Conservation (phyloP, 2,329 filamentous ascomycete genomes). For the Monosporascus sp. region DNA sequence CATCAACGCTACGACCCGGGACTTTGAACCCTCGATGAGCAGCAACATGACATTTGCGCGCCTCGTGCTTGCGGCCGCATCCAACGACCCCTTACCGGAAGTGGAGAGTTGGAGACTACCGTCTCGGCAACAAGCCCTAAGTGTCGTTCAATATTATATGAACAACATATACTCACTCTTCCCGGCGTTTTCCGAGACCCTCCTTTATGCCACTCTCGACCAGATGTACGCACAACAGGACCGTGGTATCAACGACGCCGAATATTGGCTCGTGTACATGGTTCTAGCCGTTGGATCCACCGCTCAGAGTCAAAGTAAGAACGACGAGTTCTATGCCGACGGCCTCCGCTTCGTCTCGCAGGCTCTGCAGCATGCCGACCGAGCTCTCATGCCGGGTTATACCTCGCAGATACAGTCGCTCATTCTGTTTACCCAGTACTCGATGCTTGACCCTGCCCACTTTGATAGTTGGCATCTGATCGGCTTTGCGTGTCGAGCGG, state of each 20-base stretch:
- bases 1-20: slow-evolving; percentile 88
- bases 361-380: slow-evolving; percentile 73
- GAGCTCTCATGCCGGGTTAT: slow-evolving; percentile 79
- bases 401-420: slow-evolving; percentile 83
- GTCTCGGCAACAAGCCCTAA: slow-evolving; percentile 60
- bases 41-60: slow-evolving; percentile 85
- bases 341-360: slow-evolving; percentile 52
- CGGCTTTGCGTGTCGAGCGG: slow-evolving; percentile 80
- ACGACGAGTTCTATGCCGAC: slow-evolving; percentile 56
- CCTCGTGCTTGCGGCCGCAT: slow-evolving; percentile 77
- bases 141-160: slow-evolving; percentile 77
- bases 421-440: slow-evolving; percentile 80
- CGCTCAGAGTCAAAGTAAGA: slow-evolving; percentile 64
- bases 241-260: slow-evolving; percentile 58
- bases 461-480: slow-evolving; percentile 94
- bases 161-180: slow-evolving; percentile 74
- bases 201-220: slow-evolving; percentile 72
- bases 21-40: slow-evolving; percentile 82
- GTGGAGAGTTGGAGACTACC: slow-evolving; percentile 61
- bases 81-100: slow-evolving; percentile 65
- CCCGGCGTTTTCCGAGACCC: slow-evolving; percentile 77
- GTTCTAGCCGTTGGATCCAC: slow-evolving; percentile 78
- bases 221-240: slow-evolving; percentile 71
- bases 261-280: slow-evolving; percentile 85
- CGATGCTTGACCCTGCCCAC: slow-evolving; percentile 82